Percentiles rank a stretch among this genome's conserved stretches.
phyloP scores from a whole-genome alignment of 2,329 filamentous ascomycete species.

The Cytospora paraplurivora region DNA sequence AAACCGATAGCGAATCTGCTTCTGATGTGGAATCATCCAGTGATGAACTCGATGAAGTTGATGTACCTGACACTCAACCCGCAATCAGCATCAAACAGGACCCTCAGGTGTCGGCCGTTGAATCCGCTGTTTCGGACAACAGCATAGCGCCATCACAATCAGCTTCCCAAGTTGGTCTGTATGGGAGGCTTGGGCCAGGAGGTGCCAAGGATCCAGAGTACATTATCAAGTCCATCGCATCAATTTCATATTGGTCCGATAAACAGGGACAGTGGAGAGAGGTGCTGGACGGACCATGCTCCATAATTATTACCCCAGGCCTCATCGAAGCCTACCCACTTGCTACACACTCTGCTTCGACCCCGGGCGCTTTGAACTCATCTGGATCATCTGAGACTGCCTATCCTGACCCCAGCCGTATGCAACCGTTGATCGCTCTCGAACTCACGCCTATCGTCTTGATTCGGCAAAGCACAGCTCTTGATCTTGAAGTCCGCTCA shows the following conservation, averaged over 20 bases:
- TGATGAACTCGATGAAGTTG: constrained; percentile 61
- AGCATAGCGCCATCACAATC: constrained; percentile 80
- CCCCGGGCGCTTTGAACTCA: constrained; percentile 37
- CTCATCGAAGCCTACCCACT: constrained; percentile 59
- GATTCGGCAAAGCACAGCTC: constrained; percentile 83
- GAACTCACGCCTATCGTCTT: constrained; percentile 91
- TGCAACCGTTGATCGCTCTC: constrained; percentile 64
- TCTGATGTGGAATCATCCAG: constrained; percentile 51
- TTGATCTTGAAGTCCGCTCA: constrained; percentile 93
- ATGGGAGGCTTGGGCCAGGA: constrained; percentile 50
- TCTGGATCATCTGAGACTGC: constrained; percentile 40
- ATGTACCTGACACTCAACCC: constrained; percentile 60
- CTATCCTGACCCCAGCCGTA: constrained; percentile 33
- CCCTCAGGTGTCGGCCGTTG: constrained; percentile 36
- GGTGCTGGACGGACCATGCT: constrained; percentile 53
- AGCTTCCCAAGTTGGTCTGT: constrained; percentile 66
- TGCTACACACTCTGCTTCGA: constrained; percentile 40
- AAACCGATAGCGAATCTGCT: constrained; percentile 58
- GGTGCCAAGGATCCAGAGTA: constrained; percentile 51
- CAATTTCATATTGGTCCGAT: constrained; percentile 65
- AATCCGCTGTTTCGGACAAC: constrained; percentile 51
- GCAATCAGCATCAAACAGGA: constrained; percentile 58
- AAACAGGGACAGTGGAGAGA: constrained; percentile 63
- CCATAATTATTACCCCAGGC: constrained; percentile 59
- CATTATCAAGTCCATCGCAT: constrained; percentile 51